Percentiles rank a stretch among this genome's conserved stretches.
Conservation (phyloP, 208 protist species). For the Kentomonas sorsogonicus region DNA sequence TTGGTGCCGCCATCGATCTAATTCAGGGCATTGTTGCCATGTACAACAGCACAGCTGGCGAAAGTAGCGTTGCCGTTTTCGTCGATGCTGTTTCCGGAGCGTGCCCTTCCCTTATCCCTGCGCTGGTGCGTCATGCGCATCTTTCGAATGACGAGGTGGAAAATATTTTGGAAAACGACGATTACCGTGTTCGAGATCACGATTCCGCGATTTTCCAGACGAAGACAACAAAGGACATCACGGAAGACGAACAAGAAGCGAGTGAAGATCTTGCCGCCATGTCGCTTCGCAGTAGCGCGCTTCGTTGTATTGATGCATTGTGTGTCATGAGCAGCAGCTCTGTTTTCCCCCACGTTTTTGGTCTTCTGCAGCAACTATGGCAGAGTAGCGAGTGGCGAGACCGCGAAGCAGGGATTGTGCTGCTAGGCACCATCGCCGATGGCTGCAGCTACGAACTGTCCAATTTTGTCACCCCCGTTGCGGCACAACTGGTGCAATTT, state of each 20-base stretch:
- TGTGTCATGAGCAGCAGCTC: conserved; percentile 42
- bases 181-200: conserved; percentile 65
- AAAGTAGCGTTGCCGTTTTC: conserved; percentile 39
- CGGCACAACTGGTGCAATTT: conserved; percentile 41
- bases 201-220: conserved; percentile 36
- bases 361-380: conserved; percentile 53
- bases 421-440: conserved; percentile 65
- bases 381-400: conserved; percentile 37
- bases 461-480: conserved; percentile 24
- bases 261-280: conserved; percentile 67
- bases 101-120: conserved; percentile 36
- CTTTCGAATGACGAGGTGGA: conserved; percentile 74
- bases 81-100: conserved; percentile 24
- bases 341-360: conserved; percentile 41
- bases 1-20: conserved; percentile 62
- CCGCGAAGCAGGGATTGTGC: conserved; percentile 69
- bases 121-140: conserved; percentile 45
- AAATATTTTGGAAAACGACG: conserved; percentile 66
- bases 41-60: conserved; percentile 55
- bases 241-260: conserved; percentile 54
- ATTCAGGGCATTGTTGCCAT: conserved; percentile 46
- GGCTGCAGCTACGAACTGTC: conserved; percentile 58
- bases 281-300: conserved; percentile 61
- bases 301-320: conserved; percentile 68
- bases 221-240: conserved; percentile 54